Evolutionary conservation across 202 grass and related monocot species (phyloP), one percentile per base, ranked within the genome.

Genomic region (Sporobolus alterniflorus): DNA sequence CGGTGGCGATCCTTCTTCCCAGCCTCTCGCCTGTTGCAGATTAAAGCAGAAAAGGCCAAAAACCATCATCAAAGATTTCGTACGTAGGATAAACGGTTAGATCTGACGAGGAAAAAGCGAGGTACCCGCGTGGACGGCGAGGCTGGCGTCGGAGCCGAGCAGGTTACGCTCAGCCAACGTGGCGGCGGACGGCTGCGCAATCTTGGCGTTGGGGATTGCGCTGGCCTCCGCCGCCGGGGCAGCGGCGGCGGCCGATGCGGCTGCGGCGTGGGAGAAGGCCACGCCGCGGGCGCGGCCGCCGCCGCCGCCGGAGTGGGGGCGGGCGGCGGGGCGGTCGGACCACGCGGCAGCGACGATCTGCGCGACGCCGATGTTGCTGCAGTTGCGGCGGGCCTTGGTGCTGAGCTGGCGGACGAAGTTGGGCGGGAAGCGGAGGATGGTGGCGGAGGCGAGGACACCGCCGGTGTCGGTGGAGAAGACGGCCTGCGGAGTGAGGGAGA

Each of bases 341-440:
- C 96, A 98, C n/a, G 96, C 90, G 43, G 96, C 96, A 54, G 96
- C 96, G 20, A 98, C 96, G 80, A 98, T 96, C 91, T 96, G 93
- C 50, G 96, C 96, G 39, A 98, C 96, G 75, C 96, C 96, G 66
- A 98, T 98, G 89, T 98, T 98, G 91, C 96, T 96, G 81, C 96
- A 98, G 87, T 98, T 98, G 84, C 96, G 96, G 56, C 96, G 92
- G 21, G 96, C 93, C 83, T 99, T 99, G 42, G 88, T 99, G 93
- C 93, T 99, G 40, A 99, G 93, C 88, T 99, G 96, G 77, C 96
- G 91, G 69, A 96, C 96, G 65, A 99, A 99, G 70, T 99, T 99
- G 6, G 96, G 96, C 34, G 93, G 96, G 65, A 99, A 99, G 11
- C 96, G 96, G n/a, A 99, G 91, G 61, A 99, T 99, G 51, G 90